Conservation (phyloP, 2,329 filamentous ascomycete genomes). For the Cadophora sp. region DNA sequence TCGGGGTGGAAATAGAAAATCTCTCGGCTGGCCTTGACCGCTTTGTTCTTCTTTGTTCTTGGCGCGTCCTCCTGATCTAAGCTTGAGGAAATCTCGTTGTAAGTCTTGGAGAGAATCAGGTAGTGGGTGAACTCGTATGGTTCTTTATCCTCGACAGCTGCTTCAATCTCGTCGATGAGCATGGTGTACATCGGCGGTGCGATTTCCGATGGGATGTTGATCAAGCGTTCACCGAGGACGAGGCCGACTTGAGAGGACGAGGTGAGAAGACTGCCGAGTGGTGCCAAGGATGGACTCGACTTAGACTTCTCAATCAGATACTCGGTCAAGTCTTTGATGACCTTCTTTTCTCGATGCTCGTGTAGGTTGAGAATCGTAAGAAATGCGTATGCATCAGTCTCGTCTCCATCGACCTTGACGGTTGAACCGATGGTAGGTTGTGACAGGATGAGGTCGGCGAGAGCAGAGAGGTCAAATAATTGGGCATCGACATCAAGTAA, state of each 20-base stretch:
- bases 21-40: constrained; percentile 64
- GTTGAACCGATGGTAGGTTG: constrained; percentile 91
- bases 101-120: constrained; percentile 89
- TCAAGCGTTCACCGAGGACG: constrained; percentile 88
- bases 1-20: constrained; percentile 95
- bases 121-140: constrained; percentile 95
- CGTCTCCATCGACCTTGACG: constrained; percentile 95
- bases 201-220: constrained; percentile 96
- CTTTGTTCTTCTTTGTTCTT: constrained; percentile 71
- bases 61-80: constrained; percentile 71
- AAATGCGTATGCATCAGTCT: constrained; percentile 91
- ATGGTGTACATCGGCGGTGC: constrained; percentile 94
- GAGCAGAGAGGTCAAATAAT: constrained; percentile 84
- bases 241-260: constrained; percentile 74
- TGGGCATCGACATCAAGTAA: constrained; percentile 88
- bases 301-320: constrained; percentile 69
- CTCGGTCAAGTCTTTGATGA: constrained; percentile 71
- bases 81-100: constrained; percentile 83
- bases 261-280: constrained; percentile 63
- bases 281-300: constrained; percentile 59
- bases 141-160: constrained; percentile 87
- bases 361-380: constrained; percentile 85
- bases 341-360: constrained; percentile 77
- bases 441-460: constrained; percentile 85
- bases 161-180: constrained; percentile 89